Conservation (phyloP, 495 filamentous ascomycete species). For the Baudoinia panamericana region DNA sequence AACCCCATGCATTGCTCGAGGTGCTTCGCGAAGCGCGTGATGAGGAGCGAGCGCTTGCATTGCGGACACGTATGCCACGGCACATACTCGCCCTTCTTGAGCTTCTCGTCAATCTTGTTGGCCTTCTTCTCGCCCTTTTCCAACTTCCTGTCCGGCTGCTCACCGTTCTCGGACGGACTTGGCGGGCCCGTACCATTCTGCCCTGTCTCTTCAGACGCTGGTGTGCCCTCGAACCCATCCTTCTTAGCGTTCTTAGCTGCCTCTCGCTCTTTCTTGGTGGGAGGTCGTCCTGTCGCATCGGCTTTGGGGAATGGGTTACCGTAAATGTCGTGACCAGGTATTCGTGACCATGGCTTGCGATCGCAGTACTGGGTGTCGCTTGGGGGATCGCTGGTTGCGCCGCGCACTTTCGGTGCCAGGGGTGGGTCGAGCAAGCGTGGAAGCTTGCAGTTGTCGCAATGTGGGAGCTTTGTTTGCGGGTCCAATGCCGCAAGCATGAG, state of each 20-base stretch:
- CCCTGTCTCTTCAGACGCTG: slow-evolving; percentile 20
- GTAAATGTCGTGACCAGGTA: slow-evolving; percentile 68
- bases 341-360: slow-evolving; percentile 57
- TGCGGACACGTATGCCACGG: slow-evolving; percentile 60
- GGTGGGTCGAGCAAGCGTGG: slow-evolving; percentile 32
- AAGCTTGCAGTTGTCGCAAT: slow-evolving; percentile 27
- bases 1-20: slow-evolving; percentile 71
- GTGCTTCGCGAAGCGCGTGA: slow-evolving; percentile 56
- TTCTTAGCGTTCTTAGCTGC: slow-evolving; percentile 24
- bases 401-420: slow-evolving; percentile 22
- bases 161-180: slow-evolving; percentile 22
- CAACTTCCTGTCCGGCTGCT: slow-evolving; percentile 20
- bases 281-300: slow-evolving; percentile 43
- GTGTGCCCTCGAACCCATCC: slow-evolving; percentile 25
- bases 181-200: slow-evolving; percentile 16
- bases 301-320: slow-evolving; percentile 59
- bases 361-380: slow-evolving; percentile 49
- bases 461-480: slow-evolving; percentile 27
- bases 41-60: slow-evolving; percentile 47
- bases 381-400: slow-evolving; percentile 20
- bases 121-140: slow-evolving; percentile 41
- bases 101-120: slow-evolving; percentile 20
- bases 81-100: slow-evolving; percentile 50
- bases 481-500: slow-evolving; percentile 42
- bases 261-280: slow-evolving; percentile 40